Evolutionary conservation across 1,284 basidiomycete genomes (phyloP), one percentile per base, ranked within the genome.

Genomic region (Phellopilus nigrolimitatus): DNA sequence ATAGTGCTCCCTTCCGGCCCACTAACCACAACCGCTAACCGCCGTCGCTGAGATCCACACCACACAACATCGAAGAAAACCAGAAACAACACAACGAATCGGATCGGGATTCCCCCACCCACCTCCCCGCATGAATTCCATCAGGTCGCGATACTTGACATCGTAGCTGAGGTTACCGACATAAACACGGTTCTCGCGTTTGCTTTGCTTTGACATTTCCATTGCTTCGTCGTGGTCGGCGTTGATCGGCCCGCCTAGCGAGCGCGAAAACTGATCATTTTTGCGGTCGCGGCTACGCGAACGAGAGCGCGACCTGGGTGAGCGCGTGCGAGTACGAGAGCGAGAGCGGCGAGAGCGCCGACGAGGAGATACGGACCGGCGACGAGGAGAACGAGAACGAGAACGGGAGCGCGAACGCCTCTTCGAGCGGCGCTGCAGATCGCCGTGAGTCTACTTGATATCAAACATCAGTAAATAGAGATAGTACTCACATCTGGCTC

Each of bases 111-210:
- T 76, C 82, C 81, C 81, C 82, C 72, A 95, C 93, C 85, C 90
- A 97, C 94, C 93, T 93, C 91, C 90, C 84, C 88, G 80, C 91
- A 95, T 95, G 68, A 95, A 95, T 84, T 94, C 89, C 80, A 94
- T 92, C 73, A 98, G 79, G 75, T 97, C 93, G 72, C 90, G 84
- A 75, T 95, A 97, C 74, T 89, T 95, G 82, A 94, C 91, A 69
- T 95, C 91, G 78, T 97, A 98, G 66, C 88, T 90, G 70, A 98
- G 82, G 71, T 98, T 98, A 66, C 95, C 95, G 68, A 98, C 92
- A 66, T 99, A 98, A 63, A 98, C 92, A 59, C 95, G 81, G 71
- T 97, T 95, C 76, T 98, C 94, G 76, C 92, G 84, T 77, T 95
- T 91, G 83, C 89, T 93, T 64, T 86, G 80, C 69, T 95, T 93